Base-by-base conservation (phyloP, 2,329 filamentous ascomycete species). In the Volutella citrinella region DNA sequence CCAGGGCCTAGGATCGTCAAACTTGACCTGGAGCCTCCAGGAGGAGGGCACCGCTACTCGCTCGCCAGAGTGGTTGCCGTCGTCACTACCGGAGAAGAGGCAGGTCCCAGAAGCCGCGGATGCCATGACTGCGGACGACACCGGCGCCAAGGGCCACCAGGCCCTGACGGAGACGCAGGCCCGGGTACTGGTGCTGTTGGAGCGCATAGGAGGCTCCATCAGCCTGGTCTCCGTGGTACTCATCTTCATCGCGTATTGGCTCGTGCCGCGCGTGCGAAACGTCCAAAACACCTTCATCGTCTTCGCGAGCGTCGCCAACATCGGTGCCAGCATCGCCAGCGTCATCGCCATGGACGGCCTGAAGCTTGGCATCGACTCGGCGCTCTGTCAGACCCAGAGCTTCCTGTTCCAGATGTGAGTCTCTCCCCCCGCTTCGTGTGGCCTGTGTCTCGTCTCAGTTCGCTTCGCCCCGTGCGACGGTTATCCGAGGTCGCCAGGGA, bases 311-410 rank as follows among this genome's bases (percentile, higher is more conserved):
- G 64, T 79, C 17, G 71, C 75, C 39, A 80, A 80, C 43, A 58
- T 78, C 5, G 75, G 75, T 3, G 76, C 76, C 10, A 76, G 76
- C 45, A 62, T 72, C 26, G 86, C 82, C 10, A 87, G 84, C 29
- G 65, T 88, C 17, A 87, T 90, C 29, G 83, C 82, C 6, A 76
- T 78, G 35, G 74, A 78, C 12, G 84, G 82, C 2, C 68, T 89
- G 24, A 52, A 61, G 3, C 62, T 63, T 21, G 79, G 79, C 2
- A 61, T 66, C 14, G 57, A 63, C 1, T 78, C 74, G 19, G 52
- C 72, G 3, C 60, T 90, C 6, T 93, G 78, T 47, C 74, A 77
- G 49, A 64, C 69, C 1, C 76, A 80, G 52, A 72, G 72, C 7
- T 79, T 80, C 48, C 49, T 80, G 34, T 71, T 87, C 46, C 78